Conservation (phyloP, 495 filamentous ascomycete genomes). For the Aspergillus carlsbadensis region DNA sequence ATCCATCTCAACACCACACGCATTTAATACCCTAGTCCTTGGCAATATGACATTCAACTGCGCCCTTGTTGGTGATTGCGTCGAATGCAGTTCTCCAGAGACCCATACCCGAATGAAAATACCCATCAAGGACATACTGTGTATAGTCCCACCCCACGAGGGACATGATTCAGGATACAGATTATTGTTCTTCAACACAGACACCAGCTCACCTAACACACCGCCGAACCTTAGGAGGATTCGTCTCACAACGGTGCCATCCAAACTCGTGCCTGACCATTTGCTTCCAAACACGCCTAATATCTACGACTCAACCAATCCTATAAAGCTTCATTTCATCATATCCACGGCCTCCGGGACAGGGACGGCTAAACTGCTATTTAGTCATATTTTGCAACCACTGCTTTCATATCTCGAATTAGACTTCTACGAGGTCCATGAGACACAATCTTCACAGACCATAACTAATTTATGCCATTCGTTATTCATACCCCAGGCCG, state of each 20-base stretch:
- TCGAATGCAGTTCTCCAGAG: slow-evolving; percentile 21
- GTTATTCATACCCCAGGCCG: slow-evolving; percentile 47
- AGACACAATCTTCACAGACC: slow-evolving; percentile 57
- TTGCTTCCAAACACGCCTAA: slow-evolving; percentile 25
- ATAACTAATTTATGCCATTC: slow-evolving; percentile 59
- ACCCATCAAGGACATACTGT: slow-evolving; percentile 31
- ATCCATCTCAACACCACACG: no score
- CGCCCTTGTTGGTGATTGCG: neutral
- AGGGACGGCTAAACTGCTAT: slow-evolving; percentile 58
- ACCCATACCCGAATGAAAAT: slow-evolving; percentile 19
- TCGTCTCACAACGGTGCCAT: slow-evolving; percentile 16
- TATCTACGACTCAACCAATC: slow-evolving; percentile 13
- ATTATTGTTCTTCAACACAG: slow-evolving; percentile 27
- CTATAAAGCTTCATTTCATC: slow-evolving; percentile 56
- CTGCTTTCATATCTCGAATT: slow-evolving; percentile 50
- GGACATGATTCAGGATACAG: slow-evolving; percentile 9
- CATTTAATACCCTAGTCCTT: no score
- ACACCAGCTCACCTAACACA: neutral
- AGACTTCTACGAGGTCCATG: slow-evolving; percentile 45
- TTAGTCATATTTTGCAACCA: slow-evolving; percentile 53
- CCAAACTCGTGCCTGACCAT: slow-evolving; percentile 18
- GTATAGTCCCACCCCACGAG: slow-evolving; percentile 18
- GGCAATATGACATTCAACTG: slow-evolving; percentile 4
- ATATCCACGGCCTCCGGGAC: slow-evolving; percentile 75
- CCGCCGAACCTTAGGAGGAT: slow-evolving; percentile 17